Base-by-base conservation (phyloP, 305 asterid species). In the Fraxinus nigra region DNA sequence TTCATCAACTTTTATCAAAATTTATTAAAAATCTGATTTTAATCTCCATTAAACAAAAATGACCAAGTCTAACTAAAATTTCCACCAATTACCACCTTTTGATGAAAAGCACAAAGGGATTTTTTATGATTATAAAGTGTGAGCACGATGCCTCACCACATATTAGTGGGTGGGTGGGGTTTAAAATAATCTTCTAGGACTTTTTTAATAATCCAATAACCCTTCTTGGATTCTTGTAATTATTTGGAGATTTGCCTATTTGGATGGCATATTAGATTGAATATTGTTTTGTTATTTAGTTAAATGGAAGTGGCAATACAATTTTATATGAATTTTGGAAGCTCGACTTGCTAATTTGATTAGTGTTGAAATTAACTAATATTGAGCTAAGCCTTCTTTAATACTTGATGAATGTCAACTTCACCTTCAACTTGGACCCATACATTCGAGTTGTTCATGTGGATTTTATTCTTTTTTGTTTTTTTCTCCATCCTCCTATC, bases 1-100 rank as follows among this genome's bases (percentile, higher is more conserved):
- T 38, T 38, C 3, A 8, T 38, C 46, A 8, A 38, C 0, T 1
- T 38, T 7, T 38, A 1, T 38, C 2, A 38, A 38, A 38, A 38
- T 38, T 38, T 1, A 38, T 38, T 38, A 38, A 38, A 34, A 38
- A 8, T 38, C 0, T 0, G 13, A 38, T 38, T 38, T 38, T 38
- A 38, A 38, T 38, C 3, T 8, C 0, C 10, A 38, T 0, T 13
- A 38, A 38, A 38, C 13, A 1, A 38, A 38, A 8, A 2, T 11
- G 46, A 37, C 11, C 46, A 8, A 54, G 43, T 84, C 37, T 9
- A 87, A 78, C 89, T 82, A 80, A 48, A 48, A 24, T 78, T 82
- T 72, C 80, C 86, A 82, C 81, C 87, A 80, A 69, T 40, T 72
- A 11, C 72, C n/a, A 79, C 85, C 38, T 76, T 81, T 81, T 79